Base-by-base conservation (phyloP, 2,329 filamentous ascomycete species). In the Alternaria panax region DNA sequence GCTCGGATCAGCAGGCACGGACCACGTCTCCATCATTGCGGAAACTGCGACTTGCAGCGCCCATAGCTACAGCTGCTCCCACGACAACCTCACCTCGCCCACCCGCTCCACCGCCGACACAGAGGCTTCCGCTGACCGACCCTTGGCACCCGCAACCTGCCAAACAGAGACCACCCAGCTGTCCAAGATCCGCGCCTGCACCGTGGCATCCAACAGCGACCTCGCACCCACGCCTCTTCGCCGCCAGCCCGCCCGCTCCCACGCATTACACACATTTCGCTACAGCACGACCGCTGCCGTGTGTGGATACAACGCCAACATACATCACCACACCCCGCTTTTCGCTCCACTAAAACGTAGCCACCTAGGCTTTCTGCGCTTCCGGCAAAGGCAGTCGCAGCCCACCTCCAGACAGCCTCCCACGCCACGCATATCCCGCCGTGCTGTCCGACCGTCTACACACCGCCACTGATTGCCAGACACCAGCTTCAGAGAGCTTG, bases 151-250 rank as follows among this genome's bases (percentile, higher is more conserved):
- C 27, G 41, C 59, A 52, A 46, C 32, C 59, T 43, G 51, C 54
- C 62, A 54, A 16, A 50, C 58, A 43, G 54, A 36, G 20, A 40
- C 47, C 54, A 53, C 47, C 57, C 58, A 59, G 57, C 66, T 59
- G 61, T 58, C 58, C 59, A 56, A 71, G 66, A 67, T 54, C 66
- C 73, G 66, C 75, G 75, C 74, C 75, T 77, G 75, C 75, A 77
- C 75, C 75, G 75, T 75, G 74, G 62, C 61, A 61, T 71, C 65
- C 53, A 42, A 41, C 56, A 61, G 63, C 64, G 43, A 61, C 54
- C 32, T 53, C 59, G 62, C 61, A 57, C 54, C 54, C 57, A 57
- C 56, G 50, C 57, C 63, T 62, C 63, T 70, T 64, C 61, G 42
- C 56, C 59, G 43, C 59, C 61, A 60, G 59, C 56, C 57, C 61